Evolutionary conservation across 805 yeast genomes (phyloP), one percentile per base, ranked within the genome.

Genomic region (Yarrowia deformans): DNA sequence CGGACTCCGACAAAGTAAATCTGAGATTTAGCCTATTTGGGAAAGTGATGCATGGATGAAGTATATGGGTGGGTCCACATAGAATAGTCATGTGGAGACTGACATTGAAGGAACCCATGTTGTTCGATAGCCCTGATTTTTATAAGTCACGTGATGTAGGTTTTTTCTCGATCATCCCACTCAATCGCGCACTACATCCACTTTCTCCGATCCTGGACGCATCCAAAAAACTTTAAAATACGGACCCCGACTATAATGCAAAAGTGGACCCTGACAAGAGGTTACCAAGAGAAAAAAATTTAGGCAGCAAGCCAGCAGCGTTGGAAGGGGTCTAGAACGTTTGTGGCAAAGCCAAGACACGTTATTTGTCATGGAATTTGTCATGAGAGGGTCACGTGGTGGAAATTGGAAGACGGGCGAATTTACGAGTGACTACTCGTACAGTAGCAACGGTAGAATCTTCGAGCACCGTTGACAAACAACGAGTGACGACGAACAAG

Each of bases 1-100:
- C 63, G 63, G 63, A 56, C 14, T 56, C 63, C 63, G 63, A 16
- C 35, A 56, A 56, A 56, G 63, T 56, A 56, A 56, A 56, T 56
- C 63, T 56, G 48, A 56, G 34, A 29, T 56, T 16, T 56, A 29
- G 9, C 63, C 48, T 10, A 6, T 7, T 56, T 56, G 63, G 63
- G 63, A 56, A 37, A 1, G 5, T 23, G 2, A 39, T 56, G 63
- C 63, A 40, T 56, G 19, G 35, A 39, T 54, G 18, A 12, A 18
- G 56, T 8, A 35, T 14, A 23, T 23, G 4, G 29, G 29, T 23
- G 29, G 29, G 3, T 23, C 29, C 29, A 23, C 29, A 2, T 23
- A 23, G 29, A 4, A 23, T 23, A 12, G 29, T 16, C 13, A n/a
- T 3, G 5, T 5, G 32, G 32, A 16, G 16, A 19, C 12, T 39